Base-by-base conservation (phyloP, 139 green algal species). In the Asterochloris erici region DNA sequence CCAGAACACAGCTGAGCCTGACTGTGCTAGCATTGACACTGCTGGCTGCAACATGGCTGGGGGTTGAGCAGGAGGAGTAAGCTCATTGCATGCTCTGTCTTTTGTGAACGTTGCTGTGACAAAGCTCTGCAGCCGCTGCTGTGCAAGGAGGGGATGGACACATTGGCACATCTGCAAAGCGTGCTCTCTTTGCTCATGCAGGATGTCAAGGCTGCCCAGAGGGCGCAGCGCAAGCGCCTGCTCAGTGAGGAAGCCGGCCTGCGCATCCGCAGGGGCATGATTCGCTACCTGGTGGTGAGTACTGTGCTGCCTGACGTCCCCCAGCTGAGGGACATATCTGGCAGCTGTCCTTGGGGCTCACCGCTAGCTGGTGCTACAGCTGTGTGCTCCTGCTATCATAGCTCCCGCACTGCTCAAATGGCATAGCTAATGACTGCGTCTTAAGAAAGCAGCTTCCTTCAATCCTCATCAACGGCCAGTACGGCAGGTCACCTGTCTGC, bases 251-350 rank as follows among this genome's bases (percentile, higher is more conserved):
- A 89, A 10, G 86, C 90, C 63, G 90, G 78, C 27, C 89, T 92
- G 0, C 87, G 92, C 78, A 91, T 98, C n/a, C 89, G 93, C 0
- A 93, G 95, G 29, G 95, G 95, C 80, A 95, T 98, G 88, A 98
- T 98, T n/a, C 91, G 96, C 17, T 98, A 96, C 86, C 71, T 97
- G 21, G 73, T 93, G 79, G 89, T 97, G 47, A 27, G 54, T 63
- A 15, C 61, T 23, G 13, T 68, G 11, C n/a, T 63, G 28, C 28
- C 11, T 60, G 16, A 21, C 10, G n/a, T 76, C 10, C 70, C 28
- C 70, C 11, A 12, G 66, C 66, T 71, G 66, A 2, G 21, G 17
- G 19, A 71, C 66, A 21, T 26, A 4, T 71, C 66, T 24, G 21
- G 21, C 66, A 71, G 17, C 1, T 24, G 17, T 71, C 66, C 19